Evolutionary conservation across 768 basidiomycete species (phyloP).

Genomic region (Sutorius australiensis): DNA sequence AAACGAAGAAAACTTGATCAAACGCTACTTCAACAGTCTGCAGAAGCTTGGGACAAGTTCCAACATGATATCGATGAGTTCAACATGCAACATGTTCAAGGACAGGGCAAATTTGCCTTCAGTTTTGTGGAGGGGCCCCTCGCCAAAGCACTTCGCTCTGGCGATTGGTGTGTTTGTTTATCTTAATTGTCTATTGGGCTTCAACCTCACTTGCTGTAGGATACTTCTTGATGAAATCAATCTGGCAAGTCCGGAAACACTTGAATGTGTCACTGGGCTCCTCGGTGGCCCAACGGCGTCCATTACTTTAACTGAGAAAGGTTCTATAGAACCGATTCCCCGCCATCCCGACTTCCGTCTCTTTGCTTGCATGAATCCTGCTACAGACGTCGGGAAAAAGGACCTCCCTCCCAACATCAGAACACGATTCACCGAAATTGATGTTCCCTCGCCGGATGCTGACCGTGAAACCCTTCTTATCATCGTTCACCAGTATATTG

Average conservation of each 20-base stretch:
- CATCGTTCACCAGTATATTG: conserved; percentile 89
- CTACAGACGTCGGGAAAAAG: conserved; percentile 97
- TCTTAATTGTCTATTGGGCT: background rate
- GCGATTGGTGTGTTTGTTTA: conserved; percentile 72
- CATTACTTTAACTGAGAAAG: conserved; percentile 90
- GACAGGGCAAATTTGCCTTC: conserved; percentile 88
- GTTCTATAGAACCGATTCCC: conserved; percentile 82
- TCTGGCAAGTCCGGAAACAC: conserved; percentile 87
- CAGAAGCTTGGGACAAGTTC: conserved; percentile 63
- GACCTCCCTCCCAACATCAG: conserved; percentile 91
- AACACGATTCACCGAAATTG: conserved; percentile 90
- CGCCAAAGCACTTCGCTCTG: conserved; percentile 81
- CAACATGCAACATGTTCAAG: conserved; percentile 83
- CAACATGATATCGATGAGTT: conserved; percentile 70
- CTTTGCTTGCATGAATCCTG: conserved; percentile 99
- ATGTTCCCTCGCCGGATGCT: conserved; percentile 90
- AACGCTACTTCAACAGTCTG: conserved; percentile 40
- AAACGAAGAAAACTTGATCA: conserved; percentile 68
- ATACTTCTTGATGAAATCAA: conserved; percentile 96
- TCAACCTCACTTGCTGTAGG: conserved; percentile 43
- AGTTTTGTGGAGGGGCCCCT: conserved; percentile 94
- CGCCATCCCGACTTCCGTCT: conserved; percentile 95
- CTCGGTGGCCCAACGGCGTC: conserved; percentile 84
- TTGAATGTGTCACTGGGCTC: conserved; percentile 88
- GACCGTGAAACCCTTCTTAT: conserved; percentile 85